Evolutionary conservation across 2,329 filamentous ascomycete genomes (phyloP), one percentile per base, ranked within the genome.

Genomic region (Tolypocladium ophioglossoides): DNA sequence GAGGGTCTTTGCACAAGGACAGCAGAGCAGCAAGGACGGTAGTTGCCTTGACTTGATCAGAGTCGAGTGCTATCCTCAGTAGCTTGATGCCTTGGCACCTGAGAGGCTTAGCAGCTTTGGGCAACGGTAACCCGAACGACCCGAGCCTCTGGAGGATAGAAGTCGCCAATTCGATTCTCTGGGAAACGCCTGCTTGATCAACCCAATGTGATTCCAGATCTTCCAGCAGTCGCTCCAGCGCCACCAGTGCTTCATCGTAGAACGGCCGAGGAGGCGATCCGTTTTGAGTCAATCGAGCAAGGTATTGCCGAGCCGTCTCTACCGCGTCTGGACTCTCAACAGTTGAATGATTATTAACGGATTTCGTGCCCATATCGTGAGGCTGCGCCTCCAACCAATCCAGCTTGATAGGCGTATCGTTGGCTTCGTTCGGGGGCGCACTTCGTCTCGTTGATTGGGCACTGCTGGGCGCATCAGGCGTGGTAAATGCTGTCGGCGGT

Each of bases 21-120:
- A 59, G 52, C 2, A 66, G 34, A 14, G 52, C 49, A n/a, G 61
- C 54, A 1, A 70, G 53, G 5, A 64, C 56, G 7, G 51, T 35
- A 12, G 58, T 50, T 0, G 63, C 56, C 1, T 56, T 59, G 3
- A 51, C 55, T 22, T 65, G 52, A 44, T 58, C 54, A 12, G 56
- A 55, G 22, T 54, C 50, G 18, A 59, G 51, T 8, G 59, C 52
- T 12, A 60, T 54, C 38, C 58, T 59, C 39, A 70, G 60, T 49
- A 72, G 49, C 30, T 59, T 52, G 41, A 63, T 53, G 16, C 61
- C 61, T 51, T 58, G 55, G 41, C 57, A 57, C 51, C 59, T 54
- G 22, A 62, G 30, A 10, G 34, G 20, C 18, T 46, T 52, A 27
- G 53, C 51, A 20, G 54, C 34, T 35, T 55, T 49, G 4, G 57